Percentiles rank a stretch among this genome's conserved stretches.
Conservation (phyloP, 768 basidiomycete genomes). For the Rhizopogon sp. region DNA sequence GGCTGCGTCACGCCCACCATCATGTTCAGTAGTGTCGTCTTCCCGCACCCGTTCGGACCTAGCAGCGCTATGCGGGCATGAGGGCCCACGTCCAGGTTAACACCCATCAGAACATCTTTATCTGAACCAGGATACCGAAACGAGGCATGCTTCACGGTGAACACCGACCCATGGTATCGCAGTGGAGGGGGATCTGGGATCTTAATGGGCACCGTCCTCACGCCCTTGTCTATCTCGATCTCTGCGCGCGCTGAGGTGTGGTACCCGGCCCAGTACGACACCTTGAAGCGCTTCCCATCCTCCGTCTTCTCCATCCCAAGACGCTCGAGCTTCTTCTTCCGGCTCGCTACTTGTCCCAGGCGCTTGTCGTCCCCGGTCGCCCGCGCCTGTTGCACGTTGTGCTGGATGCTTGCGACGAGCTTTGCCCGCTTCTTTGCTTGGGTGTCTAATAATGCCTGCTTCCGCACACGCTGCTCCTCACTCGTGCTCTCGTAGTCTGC, state of each 20-base stretch:
- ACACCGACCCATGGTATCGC: slow-evolving; percentile 29
- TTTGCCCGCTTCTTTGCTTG: slow-evolving; percentile 40
- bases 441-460: slow-evolving; percentile 39
- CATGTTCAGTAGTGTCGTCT: slow-evolving; percentile 51
- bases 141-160: slow-evolving; percentile 27
- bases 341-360: slow-evolving; percentile 43
- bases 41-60: slow-evolving; percentile 30
- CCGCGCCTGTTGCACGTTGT: slow-evolving; percentile 45
- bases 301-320: slow-evolving; percentile 8
- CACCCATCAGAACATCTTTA: slow-evolving; percentile 21
- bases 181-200: slow-evolving; percentile 25
- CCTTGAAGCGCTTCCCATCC: slow-evolving; percentile 48
- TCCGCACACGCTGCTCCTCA: slow-evolving; percentile 39
- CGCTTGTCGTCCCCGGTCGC: slow-evolving; percentile 61
- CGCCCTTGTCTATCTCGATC: slow-evolving; percentile 31
- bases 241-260: slow-evolving; percentile 27
- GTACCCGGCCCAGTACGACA: slow-evolving; percentile 47
- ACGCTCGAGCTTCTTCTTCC: slow-evolving; percentile 53
- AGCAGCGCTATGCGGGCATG: slow-evolving; percentile 36
- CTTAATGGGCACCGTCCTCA: slow-evolving; percentile 24
- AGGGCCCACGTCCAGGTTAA: slow-evolving; percentile 34
- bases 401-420: slow-evolving; percentile 53
- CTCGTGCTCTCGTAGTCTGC: slow-evolving; percentile 43
- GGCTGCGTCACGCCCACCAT: slow-evolving; percentile 37
- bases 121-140: slow-evolving; percentile 28